Conservation (phyloP, 208 protist species). For the Herpetomonas muscarum region DNA sequence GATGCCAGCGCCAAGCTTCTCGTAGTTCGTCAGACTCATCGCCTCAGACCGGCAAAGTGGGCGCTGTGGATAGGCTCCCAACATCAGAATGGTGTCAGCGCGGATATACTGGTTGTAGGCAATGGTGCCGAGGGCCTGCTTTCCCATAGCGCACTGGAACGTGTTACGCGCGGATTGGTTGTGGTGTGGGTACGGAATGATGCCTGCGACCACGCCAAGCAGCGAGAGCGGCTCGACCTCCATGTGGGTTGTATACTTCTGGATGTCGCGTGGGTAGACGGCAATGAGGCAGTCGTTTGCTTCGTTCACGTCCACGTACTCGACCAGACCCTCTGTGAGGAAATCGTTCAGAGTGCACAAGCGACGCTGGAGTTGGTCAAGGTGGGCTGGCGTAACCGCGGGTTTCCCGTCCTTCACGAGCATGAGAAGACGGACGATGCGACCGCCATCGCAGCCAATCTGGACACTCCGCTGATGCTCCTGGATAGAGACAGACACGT, state of each 20-base stretch:
- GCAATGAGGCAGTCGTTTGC: slow-evolving; percentile 97
- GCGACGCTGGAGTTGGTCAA: slow-evolving; percentile 48
- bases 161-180: slow-evolving; percentile 99
- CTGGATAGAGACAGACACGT: slow-evolving; percentile 82
- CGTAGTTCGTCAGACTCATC: slow-evolving; percentile 95
- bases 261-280: slow-evolving; percentile 89
- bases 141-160: slow-evolving; percentile 99
- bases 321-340: slow-evolving; percentile 91
- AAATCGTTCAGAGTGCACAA: slow-evolving; percentile 87
- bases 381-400: slow-evolving; percentile 52
- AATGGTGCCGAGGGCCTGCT: slow-evolving; percentile 98
- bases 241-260: slow-evolving; percentile 87
- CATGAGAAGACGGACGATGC: slow-evolving; percentile 76
- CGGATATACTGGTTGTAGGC: slow-evolving; percentile 94
- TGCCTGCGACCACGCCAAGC: slow-evolving; percentile 90
- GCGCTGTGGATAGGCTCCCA: slow-evolving; percentile 98
- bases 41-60: slow-evolving; percentile 96
- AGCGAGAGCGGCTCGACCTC: slow-evolving; percentile 91
- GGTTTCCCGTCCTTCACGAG: slow-evolving; percentile 56
- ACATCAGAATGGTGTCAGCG: slow-evolving; percentile 98
- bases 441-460: slow-evolving; percentile 85
- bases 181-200: slow-evolving; percentile 99
- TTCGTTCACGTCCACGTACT: slow-evolving; percentile 99
- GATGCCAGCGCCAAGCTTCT: slow-evolving; percentile 98
- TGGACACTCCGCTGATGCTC: slow-evolving; percentile 74